Base-by-base conservation (phyloP, 176 grass and related monocot species). In the Alopecurus myosuroides region DNA sequence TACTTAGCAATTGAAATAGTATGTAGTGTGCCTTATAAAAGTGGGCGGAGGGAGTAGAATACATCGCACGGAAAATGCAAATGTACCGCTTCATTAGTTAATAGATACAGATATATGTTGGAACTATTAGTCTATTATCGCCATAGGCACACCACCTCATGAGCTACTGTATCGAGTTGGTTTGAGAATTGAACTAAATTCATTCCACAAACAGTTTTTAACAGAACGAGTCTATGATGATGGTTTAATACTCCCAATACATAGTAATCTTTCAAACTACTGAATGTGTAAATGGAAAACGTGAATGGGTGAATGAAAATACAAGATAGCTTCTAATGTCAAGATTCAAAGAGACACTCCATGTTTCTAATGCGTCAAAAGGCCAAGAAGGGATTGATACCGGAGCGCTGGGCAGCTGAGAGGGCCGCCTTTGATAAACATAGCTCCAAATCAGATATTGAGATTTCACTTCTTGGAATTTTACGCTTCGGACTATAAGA, bases 401-500 rank as follows among this genome's bases (percentile, higher is more conserved):
- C 93, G 44, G 93, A 92, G 86, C 40, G 82, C 79, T 92, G 82
- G 77, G 87, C 85, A 79, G 93, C 93, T 84, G 93, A 72, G 39
- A 92, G 94, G 30, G 96, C 87, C 23, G 89, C 93, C 82, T 94
- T 98, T 37, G 89, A 95, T 85, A 98, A 89, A 81, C 91, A 94
- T 49, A 88, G 48, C 82, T 95, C 93, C 35, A 98, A 89, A 86
- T 95, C 93, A 83, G 82, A 39, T 50, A 95, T 83, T 46, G 96
- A 95, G 52, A 92, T 98, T 55, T 65, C 74, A 77, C 88, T 92
- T 85, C 96, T 93, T 79, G 96, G 96, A 87, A 98, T 70, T 87
- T 98, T 98, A 78, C 93, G 85, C 76, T 93, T 95, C 9, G 80
- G 89, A 90, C 86, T 98, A 82, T 94, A 98, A 67, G 93, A 95